These are phyloP conservation scores for Aspergillus saccharolyticus DNA, from an alignment of 495 filamentous ascomycete species.

Conservation along the genomic window DNA sequence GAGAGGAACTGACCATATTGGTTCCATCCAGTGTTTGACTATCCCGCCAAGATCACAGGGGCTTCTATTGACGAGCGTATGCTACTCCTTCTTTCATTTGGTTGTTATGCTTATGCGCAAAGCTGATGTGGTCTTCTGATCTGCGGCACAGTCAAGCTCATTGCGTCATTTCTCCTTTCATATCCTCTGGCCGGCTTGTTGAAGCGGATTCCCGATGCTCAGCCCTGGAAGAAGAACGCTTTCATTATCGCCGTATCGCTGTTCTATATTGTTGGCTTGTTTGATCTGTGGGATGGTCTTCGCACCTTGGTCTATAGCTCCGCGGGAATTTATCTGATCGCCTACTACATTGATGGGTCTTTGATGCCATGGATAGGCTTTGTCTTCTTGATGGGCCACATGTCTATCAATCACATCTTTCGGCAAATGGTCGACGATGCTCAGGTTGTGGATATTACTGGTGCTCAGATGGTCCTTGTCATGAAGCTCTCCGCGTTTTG, in stretches of 20 bases:
- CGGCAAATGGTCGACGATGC: conserved; percentile 67
- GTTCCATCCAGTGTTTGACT: conserved; percentile 69
- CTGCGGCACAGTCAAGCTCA: conserved; percentile 71
- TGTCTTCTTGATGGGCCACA: conserved; percentile 90
- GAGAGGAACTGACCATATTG: neutral
- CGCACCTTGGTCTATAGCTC: conserved; percentile 75
- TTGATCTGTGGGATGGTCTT: conserved; percentile 85
- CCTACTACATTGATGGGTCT: conserved; percentile 77
- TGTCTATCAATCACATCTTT: conserved; percentile 83
- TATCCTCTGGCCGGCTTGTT: conserved; percentile 87
- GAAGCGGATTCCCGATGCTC: conserved; percentile 82
- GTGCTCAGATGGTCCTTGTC: conserved; percentile 94
- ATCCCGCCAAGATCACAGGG: conserved; percentile 59
- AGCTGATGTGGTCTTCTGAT: conserved; percentile 11
- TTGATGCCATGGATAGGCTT: conserved; percentile 99
- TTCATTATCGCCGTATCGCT: conserved; percentile 77
- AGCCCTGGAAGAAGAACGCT: conserved; percentile 82
- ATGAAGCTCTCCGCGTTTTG: conserved; percentile 98
- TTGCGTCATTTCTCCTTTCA: conserved; percentile 84
- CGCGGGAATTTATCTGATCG: conserved; percentile 74
- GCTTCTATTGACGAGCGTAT: conserved; percentile 83
- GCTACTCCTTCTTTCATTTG: conserved; percentile 15
- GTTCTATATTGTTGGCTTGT: conserved; percentile 93
- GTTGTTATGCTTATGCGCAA: neutral
- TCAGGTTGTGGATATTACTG: conserved; percentile 76